These are phyloP conservation scores for Rhodotorula sp. DNA, from an alignment of 1,284 basidiomycete genomes.

Conservation along the genomic window DNA sequence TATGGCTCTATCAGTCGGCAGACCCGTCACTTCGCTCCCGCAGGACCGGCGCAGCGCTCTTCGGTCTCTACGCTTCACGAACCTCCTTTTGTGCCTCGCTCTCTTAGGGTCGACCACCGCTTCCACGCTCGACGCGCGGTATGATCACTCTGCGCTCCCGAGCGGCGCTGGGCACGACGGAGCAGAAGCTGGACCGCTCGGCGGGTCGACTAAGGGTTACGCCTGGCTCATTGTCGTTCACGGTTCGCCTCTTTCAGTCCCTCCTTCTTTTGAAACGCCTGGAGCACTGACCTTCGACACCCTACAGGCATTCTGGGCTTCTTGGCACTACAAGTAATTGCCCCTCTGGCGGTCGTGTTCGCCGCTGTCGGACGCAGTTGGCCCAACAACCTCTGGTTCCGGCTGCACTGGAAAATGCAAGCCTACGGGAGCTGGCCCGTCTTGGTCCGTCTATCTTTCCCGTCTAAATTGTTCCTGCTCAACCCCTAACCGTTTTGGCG, in stretches of 20 bases:
- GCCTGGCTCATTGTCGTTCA: slow-evolving; percentile 1
- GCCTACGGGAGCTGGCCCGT: background rate
- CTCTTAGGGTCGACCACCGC: background rate
- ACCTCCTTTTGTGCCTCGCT: background rate
- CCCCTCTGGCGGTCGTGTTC: slow-evolving; percentile 12
- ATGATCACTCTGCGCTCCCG: background rate
- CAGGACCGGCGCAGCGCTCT: too few species aligned
- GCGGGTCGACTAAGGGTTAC: background rate
- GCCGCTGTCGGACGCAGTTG: slow-evolving; percentile 18
- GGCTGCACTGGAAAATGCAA: slow-evolving; percentile 14
- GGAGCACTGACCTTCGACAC: background rate
- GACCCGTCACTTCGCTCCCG: too few species aligned
- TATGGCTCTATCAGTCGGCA: too few species aligned
- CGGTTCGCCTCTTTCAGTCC: background rate
- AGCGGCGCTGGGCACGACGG: too few species aligned
- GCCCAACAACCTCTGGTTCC: slow-evolving; percentile 13
- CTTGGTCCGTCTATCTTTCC: background rate
- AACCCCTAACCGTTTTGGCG: background rate
- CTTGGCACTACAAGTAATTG: slow-evolving; percentile 17
- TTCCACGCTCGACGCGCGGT: background rate
- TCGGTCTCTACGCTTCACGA: background rate
- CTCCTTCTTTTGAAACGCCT: too few species aligned
- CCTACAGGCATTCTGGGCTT: slow-evolving; percentile 1
- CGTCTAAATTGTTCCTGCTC: background rate
- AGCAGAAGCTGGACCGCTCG: background rate